phyloP scores from a whole-genome alignment of 2,329 filamentous ascomycete species.

The Fusarium sp. region DNA sequence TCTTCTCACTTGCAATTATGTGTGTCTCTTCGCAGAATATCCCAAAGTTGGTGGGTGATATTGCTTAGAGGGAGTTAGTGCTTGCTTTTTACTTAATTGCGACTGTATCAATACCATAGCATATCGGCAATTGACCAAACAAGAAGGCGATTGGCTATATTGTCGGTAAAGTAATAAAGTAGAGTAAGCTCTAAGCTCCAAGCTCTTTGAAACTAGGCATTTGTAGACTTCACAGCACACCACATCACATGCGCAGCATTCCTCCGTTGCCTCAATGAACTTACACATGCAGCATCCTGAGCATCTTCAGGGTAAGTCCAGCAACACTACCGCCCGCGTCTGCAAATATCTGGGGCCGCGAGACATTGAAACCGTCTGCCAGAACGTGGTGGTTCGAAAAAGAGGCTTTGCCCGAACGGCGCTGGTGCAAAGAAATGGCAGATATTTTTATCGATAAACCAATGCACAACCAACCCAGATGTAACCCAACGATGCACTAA shows the following conservation, averaged over 20 bases:
- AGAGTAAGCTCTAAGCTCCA: neutral
- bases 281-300: slow-evolving; percentile 13
- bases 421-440: slow-evolving; percentile 27
- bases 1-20: neutral
- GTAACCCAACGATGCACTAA: slow-evolving; percentile 14
- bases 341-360: slow-evolving; percentile 19
- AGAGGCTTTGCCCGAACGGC: slow-evolving; percentile 20
- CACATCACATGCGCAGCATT: slow-evolving; percentile 36
- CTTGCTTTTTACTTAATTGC: slow-evolving; percentile 7
- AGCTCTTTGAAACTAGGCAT: neutral
- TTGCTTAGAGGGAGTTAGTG: neutral
- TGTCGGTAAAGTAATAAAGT: neutral
- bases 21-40: neutral
- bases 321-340: slow-evolving; percentile 12
- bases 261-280: slow-evolving; percentile 22
- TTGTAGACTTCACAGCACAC: slow-evolving; percentile 13
- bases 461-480: slow-evolving; percentile 17
- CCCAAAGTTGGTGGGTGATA: neutral
- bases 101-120: neutral
- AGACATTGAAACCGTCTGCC: slow-evolving; percentile 11
- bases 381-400: slow-evolving; percentile 17
- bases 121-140: neutral
- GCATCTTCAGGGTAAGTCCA: slow-evolving; percentile 22
- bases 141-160: neutral
- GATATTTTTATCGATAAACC: slow-evolving; percentile 40